Base-by-base conservation (phyloP, 768 basidiomycete genomes). In the Tylopilus sp. region DNA sequence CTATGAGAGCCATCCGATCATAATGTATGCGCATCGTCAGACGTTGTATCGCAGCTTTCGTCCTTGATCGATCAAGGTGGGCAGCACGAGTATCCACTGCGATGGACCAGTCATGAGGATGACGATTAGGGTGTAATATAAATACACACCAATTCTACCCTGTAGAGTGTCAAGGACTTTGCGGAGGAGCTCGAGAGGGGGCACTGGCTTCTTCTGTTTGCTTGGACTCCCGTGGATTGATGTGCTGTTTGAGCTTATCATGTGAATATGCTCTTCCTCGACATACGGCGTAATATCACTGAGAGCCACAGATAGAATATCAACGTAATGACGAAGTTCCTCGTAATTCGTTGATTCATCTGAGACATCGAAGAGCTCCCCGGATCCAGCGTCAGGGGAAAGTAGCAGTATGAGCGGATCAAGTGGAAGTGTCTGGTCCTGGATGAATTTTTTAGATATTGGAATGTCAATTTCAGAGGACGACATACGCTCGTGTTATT, bases 1-100 rank as follows among this genome's bases (percentile, higher is more conserved):
- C 68, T 15, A 64, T 53, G 26, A 68, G 61, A 9, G 70, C 70
- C 45, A 59, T 55, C 8, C 79, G 81, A 57, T 87, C 83, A 60
- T 85, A 88, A 59, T 79, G 66, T 12, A 90, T 68, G 21, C 83
- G 79, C 72, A 85, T 76, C 9, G 79, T 73, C 13, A 88, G 66
- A 40, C 78, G 79, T 61, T 90, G 85, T 44, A 90, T 66, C 1
- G 78, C 76, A 3, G 81, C 84, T 58, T 91, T 91, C 4, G 81
- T 77, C 50, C 85, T 77, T 3, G 88, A 88, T 42, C 89, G 82
- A 55, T 90, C 88, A 30, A 91, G 73, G 65, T 87, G 80, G 2
- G 83, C 81, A 23, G 85, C 87, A 41, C 86, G 83, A 3, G 81
- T 83, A 62, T 91, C 88, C 41, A 79, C 86, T 88, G 52, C 12